Evolutionary conservation across 768 basidiomycete species (phyloP).

Genomic region (Cystofilobasidium macerans): DNA sequence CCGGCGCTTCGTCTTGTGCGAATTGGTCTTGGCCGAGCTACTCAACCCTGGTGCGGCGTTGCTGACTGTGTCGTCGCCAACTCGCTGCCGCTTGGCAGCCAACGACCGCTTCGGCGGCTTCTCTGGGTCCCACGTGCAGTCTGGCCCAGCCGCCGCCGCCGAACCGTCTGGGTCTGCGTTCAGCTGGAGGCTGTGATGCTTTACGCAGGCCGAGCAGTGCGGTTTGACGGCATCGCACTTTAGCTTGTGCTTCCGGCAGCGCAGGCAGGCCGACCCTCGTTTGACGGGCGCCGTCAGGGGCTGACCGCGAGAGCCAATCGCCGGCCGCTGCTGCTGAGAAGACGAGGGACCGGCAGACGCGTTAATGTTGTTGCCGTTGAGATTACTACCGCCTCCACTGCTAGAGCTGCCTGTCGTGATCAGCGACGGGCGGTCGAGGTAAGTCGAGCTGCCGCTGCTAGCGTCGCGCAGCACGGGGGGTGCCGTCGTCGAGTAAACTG

Average conservation of each 20-base stretch:
- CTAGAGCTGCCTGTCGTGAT: no score
- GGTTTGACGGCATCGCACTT: background rate
- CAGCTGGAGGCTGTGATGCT: background rate
- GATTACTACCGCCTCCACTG: no score
- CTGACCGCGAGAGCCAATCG: background rate
- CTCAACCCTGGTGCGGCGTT: no score
- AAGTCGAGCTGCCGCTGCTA: no score
- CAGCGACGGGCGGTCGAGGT: no score
- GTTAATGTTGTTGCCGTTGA: no score
- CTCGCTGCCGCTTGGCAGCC: background rate
- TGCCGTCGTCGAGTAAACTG: no score
- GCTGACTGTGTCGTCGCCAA: no score
- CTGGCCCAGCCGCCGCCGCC: background rate
- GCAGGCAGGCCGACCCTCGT: background rate
- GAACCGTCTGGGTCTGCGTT: background rate
- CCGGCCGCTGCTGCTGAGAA: background rate
- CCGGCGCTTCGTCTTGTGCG: no score
- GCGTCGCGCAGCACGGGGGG: no score
- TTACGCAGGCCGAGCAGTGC: constrained; percentile 8
- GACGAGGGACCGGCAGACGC: no score
- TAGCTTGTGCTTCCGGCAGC: constrained; percentile 1
- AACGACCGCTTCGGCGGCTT: background rate
- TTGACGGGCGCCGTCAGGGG: constrained; percentile 2
- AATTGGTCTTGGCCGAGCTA: no score
- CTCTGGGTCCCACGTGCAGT: constrained; percentile 20